A percentile compares a stretch with the other conserved stretches of the same genome.
phyloP scores from a whole-genome alignment of 2,329 filamentous ascomycete genomes.

The Xylariales sp. region DNA sequence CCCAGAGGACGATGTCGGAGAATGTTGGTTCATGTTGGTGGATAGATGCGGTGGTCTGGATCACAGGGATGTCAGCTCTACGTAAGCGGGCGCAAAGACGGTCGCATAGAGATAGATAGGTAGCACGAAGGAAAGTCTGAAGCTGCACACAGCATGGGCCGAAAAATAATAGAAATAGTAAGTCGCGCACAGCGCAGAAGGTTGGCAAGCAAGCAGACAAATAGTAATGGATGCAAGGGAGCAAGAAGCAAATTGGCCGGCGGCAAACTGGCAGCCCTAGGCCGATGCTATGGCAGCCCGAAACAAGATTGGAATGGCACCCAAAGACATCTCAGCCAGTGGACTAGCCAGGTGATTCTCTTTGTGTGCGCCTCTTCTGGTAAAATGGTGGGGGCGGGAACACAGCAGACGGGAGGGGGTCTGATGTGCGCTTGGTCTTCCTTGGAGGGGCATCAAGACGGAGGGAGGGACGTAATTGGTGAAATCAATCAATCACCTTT shows the following conservation, averaged over 20 bases:
- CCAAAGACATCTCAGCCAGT: constrained; percentile 37
- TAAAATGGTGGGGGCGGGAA: constrained; percentile 36
- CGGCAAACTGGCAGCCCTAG: constrained; percentile 38
- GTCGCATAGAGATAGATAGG: constrained; percentile 22
- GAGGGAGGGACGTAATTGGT: constrained; percentile 19
- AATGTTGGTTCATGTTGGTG: constrained; percentile 71
- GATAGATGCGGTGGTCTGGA: constrained; percentile 67
- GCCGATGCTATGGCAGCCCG: constrained; percentile 44
- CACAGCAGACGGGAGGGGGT: constrained; percentile 26
- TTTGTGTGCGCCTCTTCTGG: constrained; percentile 34
- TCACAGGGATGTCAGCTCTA: constrained; percentile 47
- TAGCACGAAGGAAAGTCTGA: constrained; percentile 16
- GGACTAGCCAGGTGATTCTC: constrained; percentile 38
- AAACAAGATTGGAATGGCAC: constrained; percentile 39
- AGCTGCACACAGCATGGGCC: constrained; percentile 19
- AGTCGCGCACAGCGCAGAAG: constrained; percentile 38
- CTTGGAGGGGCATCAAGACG: constrained; percentile 36
- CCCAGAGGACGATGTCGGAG: constrained; percentile 80
- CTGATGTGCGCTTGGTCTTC: constrained; percentile 13
- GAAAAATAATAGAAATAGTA: constrained; percentile 21
- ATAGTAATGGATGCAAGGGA: background rate
- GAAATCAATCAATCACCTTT: constrained; percentile 35
- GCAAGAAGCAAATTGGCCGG: constrained; percentile 35
- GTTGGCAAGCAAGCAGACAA: constrained; percentile 12
- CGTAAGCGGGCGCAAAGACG: constrained; percentile 26